Evolutionary conservation across 345 rosid species (phyloP).

Genomic region (Syzygium oleosum): DNA sequence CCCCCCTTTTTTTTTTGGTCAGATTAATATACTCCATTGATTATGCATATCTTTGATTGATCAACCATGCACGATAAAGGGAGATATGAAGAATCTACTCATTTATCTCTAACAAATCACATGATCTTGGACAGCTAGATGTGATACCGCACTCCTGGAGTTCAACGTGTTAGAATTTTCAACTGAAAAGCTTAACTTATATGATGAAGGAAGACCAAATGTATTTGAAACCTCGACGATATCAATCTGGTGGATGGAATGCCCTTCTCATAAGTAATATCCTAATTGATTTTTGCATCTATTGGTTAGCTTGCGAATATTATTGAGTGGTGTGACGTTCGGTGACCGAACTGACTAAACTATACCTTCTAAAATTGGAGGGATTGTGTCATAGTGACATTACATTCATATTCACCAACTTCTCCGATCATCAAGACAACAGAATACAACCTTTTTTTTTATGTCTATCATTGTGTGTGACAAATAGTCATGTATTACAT

Average conservation of each 20-base stretch:
- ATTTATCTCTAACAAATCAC: background rate
- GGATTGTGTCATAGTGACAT: background rate
- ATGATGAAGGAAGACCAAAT: background rate
- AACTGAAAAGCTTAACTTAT: rapidly evolving
- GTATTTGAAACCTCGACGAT: background rate
- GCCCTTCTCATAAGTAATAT: background rate
- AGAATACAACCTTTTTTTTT: background rate
- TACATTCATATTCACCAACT: background rate
- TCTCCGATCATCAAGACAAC: background rate
- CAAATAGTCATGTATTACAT: background rate
- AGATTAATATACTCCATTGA: background rate
- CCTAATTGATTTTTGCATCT: background rate
- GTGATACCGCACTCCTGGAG: background rate
- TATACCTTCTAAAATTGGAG: background rate
- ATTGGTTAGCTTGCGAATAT: background rate
- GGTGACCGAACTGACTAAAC: background rate
- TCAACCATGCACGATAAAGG: background rate
- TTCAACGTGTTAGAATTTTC: background rate
- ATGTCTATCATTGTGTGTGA: background rate
- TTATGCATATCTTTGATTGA: background rate
- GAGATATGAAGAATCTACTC: background rate
- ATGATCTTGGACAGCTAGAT: background rate
- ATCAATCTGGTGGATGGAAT: background rate
- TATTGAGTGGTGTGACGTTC: background rate
- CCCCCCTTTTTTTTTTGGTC: too few species aligned